Conservation (phyloP, 1,284 basidiomycete species). For the Sporisorium graminicola region DNA sequence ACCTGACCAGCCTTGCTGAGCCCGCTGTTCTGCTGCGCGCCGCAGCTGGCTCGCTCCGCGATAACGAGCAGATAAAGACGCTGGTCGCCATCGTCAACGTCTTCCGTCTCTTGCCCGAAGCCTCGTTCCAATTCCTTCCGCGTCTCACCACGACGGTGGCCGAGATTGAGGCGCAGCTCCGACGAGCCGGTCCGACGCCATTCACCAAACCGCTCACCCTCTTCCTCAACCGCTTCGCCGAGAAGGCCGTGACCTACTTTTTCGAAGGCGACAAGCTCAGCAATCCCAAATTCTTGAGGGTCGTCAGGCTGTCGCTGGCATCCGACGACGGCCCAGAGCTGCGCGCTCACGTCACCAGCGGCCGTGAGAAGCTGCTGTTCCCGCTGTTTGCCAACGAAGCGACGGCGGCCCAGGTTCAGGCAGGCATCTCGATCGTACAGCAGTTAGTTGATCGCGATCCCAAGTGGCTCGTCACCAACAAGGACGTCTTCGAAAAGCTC, state of each 20-base stretch:
- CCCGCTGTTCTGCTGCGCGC: constrained; percentile 61
- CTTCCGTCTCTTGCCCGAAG: constrained; percentile 87
- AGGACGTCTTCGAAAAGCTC: constrained; percentile 66
- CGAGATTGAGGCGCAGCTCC: constrained; percentile 91
- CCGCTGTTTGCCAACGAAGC: constrained; percentile 60
- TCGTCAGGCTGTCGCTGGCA: constrained; percentile 60
- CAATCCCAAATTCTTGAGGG: constrained; percentile 68
- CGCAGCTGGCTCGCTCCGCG: constrained; percentile 71
- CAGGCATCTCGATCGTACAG: constrained; percentile 78
- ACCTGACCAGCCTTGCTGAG: constrained; percentile 71
- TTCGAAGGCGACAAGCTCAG: constrained; percentile 78
- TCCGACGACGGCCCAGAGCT: constrained; percentile 61
- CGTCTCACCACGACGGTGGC: constrained; percentile 88
- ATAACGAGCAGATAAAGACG: constrained; percentile 92
- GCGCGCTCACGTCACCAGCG: constrained; percentile 51
- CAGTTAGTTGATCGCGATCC: constrained; percentile 80
- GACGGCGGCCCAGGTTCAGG: constrained; percentile 41
- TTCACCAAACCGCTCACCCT: constrained; percentile 93
- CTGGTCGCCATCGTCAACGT: constrained; percentile 95
- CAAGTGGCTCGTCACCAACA: constrained; percentile 76
- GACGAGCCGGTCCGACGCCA: constrained; percentile 88
- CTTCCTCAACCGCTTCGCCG: constrained; percentile 90
- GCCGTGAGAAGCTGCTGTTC: constrained; percentile 49
- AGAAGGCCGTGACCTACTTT: constrained; percentile 86
- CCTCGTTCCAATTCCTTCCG: constrained; percentile 92